A percentile compares a stretch with the other conserved stretches of the same genome.
Conservation (phyloP, 257 asterid species). For the Nicotiana paniculata region DNA sequence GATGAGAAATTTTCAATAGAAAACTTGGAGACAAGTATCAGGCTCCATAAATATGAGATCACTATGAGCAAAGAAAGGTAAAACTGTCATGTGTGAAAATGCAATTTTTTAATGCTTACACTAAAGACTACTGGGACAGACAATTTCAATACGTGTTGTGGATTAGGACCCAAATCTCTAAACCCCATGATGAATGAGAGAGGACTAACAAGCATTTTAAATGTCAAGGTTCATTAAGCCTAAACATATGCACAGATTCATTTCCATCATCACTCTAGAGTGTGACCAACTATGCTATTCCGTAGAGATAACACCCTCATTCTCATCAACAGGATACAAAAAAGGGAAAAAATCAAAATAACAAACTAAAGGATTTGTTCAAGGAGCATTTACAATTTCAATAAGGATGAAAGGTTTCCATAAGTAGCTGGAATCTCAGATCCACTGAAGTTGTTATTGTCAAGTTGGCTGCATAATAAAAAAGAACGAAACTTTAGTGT, state of each 20-base stretch:
- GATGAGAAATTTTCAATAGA: not conserved
- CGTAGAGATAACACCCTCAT: not conserved
- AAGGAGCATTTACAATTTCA: constrained; percentile 29
- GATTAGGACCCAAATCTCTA: not conserved
- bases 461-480: constrained; percentile 35
- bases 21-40: not conserved
- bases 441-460: constrained; percentile 41
- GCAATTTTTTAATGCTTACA: not conserved
- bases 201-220: not conserved
- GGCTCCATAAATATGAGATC: not conserved
- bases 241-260: not conserved
- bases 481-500: not conserved
- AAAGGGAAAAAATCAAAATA: not conserved
- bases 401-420: constrained; percentile 25
- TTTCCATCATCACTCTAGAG: not conserved
- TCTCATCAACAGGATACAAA: not conserved
- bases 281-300: not conserved
- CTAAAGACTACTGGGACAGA: not conserved
- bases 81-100: not conserved
- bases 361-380: constrained; percentile 1
- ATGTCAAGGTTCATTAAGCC: not conserved
- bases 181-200: not conserved
- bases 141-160: not conserved
- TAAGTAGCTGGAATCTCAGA: constrained; percentile 37
- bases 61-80: not conserved